These are phyloP conservation scores for Theobroma cacao DNA, from an alignment of 345 rosid genomes.

Conservation along the genomic window DNA sequence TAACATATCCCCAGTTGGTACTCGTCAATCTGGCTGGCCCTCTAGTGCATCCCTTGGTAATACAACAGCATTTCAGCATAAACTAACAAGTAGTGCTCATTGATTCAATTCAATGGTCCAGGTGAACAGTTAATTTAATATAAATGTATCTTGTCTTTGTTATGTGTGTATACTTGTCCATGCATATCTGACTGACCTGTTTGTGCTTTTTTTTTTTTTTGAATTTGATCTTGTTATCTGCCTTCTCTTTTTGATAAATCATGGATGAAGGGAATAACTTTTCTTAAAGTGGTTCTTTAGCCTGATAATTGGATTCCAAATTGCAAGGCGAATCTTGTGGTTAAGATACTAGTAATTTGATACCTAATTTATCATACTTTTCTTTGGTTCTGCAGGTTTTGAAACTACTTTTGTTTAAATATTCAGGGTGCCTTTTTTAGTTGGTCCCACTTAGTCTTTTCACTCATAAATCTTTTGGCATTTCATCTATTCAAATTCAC, in stretches of 20 bases:
- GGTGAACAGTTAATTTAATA: conserved; percentile 44
- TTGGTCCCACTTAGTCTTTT: background rate
- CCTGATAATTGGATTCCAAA: background rate
- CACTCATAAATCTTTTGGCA: background rate
- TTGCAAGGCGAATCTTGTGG: background rate
- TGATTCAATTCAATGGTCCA: conserved; percentile 98
- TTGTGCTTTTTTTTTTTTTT: background rate
- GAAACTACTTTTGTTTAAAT: background rate
- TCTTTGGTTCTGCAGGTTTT: background rate
- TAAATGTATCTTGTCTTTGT: background rate
- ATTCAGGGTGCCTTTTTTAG: background rate
- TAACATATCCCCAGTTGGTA: conserved; percentile 57
- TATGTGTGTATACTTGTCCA: background rate
- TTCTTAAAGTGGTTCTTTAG: background rate
- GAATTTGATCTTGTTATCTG: background rate
- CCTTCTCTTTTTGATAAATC: background rate
- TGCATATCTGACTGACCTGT: background rate
- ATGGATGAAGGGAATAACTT: background rate
- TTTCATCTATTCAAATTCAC: background rate
- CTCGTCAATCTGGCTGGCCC: conserved; percentile 69
- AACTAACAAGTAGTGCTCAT: conserved; percentile 95
- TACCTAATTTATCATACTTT: background rate
- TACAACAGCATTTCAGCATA: conserved; percentile 63
- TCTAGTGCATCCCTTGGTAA: conserved; percentile 38
- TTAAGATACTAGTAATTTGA: background rate